Base-by-base conservation (phyloP, 1,284 basidiomycete genomes). In the Austroboletus niveus region DNA sequence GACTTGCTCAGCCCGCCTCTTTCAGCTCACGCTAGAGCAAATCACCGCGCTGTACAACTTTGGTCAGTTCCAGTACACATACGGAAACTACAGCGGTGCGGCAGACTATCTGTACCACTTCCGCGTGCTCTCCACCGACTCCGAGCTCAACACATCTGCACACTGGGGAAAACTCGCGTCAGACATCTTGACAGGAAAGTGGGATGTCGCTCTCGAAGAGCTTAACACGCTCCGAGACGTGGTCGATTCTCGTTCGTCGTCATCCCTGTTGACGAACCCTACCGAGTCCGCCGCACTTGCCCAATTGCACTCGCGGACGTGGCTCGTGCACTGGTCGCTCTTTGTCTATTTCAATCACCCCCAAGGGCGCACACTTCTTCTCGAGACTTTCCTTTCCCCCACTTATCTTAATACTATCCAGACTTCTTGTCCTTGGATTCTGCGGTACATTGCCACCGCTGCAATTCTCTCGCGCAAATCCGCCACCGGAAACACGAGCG, bases 91-190 rank as follows among this genome's bases (percentile, higher is more conserved):
- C 79, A 89, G 85, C 60, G 92, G 92, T 55, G 94, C 97, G 20
- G 94, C 94, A 48, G 94, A 98, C 72, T 98, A 97, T 75, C 84
- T 99, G 50, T 95, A 99, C 80, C 96, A 99, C 70, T 99, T 98
- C 82, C 92, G 95, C 56, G 89, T 98, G 44, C 87, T 99, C 56
- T 97, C 95, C 44, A 95, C 94, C 54, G 92, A 97, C 70, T 79
- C 81, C 56, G 89, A 94, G 52, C 87, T 96, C 63, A 94, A 90
- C 72, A 87, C 93, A 46, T 98, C 96, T 10, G 92, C 94, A 6
- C 91, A 95, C 73, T 99, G 96, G 97, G 96, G 96, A 38, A 98
- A 98, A 74, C 89, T 99, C 57, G 93, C 95, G 31, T 94, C 90
- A 44, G 94, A 98, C 71, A 97, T 97, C 65, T 85, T 99, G 46